Evolutionary conservation across 148 eudicot genomes (phyloP), one percentile per base, ranked within the genome.

Genomic region (Limonium bicolor): DNA sequence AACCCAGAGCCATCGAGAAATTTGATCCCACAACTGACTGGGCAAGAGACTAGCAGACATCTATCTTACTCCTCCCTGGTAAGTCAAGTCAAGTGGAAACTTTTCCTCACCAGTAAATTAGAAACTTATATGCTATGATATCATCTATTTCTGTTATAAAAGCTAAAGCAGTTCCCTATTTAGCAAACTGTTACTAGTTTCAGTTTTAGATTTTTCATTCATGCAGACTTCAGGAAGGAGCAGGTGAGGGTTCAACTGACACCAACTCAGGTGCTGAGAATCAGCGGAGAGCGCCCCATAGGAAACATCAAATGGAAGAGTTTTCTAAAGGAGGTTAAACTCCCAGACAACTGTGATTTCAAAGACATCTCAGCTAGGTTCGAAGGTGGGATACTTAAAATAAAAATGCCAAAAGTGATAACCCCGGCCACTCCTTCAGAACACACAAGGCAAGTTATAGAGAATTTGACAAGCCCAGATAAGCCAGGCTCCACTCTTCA

Each of bases 391-490:
- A 25, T 34, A 8, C 41, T 50, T 22, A 21, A 36, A 14, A 25
- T 50, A 27, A 50, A 19, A 35, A 41, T 33, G 5, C 54, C 54
- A 4, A 50, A 50, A 30, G 15, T 32, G 20, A 34, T 50, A 36
- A 35, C 36, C 41, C 54, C 54, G n/a, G 41, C 41, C 20, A 26
- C 29, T 25, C 51, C 54, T 17, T 46, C 49, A 28, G 45, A 55
- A 15, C n/a, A n/a, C n/a, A n/a, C n/a, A n/a, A n/a, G n/a, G n/a
- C n/a, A n/a, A n/a, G n/a, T n/a, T n/a, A n/a, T 23, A 54, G 18
- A 44, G 40, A 4, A 50, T 40, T 9, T 46, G 40, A 14, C 8
- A 28, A 7, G 27, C 8, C 6, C 35, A 20, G 28, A 27, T 58
- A 17, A 66, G 36, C 27, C n/a, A n/a, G 7, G 41, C 54, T 36